Conservation (phyloP, 257 asterid genomes). For the Linaria vulgaris region DNA sequence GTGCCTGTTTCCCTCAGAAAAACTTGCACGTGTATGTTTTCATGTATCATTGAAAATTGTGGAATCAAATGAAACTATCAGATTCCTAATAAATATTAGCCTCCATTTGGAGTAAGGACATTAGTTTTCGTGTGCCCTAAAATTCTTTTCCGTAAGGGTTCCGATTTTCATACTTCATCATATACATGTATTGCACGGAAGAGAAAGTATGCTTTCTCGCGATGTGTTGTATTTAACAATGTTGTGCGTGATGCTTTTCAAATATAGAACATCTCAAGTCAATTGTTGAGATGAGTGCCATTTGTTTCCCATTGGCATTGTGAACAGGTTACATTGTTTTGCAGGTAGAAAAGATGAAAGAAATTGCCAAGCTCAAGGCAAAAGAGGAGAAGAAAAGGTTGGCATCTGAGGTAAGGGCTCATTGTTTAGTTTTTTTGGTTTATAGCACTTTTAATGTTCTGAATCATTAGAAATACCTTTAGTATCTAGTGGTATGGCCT, state of each 20-base stretch:
- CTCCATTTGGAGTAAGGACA: background rate
- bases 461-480: constrained; percentile 7
- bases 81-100: background rate
- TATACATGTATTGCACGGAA: background rate
- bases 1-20: too few species aligned
- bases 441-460: constrained; percentile 2
- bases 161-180: background rate
- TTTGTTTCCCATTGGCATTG: constrained; percentile 24
- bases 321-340: constrained; percentile 19
- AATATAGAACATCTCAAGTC: background rate
- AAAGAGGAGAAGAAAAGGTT: constrained; percentile 74
- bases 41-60: background rate
- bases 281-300: constrained; percentile 15
- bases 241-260: background rate
- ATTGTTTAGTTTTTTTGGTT: constrained; percentile 3
- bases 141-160: constrained; percentile 6
- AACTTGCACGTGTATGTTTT: background rate
- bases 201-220: background rate
- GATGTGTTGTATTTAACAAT: background rate
- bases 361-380: constrained; percentile 79
- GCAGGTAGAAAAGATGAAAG: constrained; percentile 91
- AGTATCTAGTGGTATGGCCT: constrained; percentile 2
- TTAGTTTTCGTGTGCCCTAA: background rate
- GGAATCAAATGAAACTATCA: constrained; percentile 14
- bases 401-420: constrained; percentile 72